A percentile compares a stretch with the other conserved stretches of the same genome.
Conservation (phyloP, 352 stramenopile species). For the Pythium volutum region DNA sequence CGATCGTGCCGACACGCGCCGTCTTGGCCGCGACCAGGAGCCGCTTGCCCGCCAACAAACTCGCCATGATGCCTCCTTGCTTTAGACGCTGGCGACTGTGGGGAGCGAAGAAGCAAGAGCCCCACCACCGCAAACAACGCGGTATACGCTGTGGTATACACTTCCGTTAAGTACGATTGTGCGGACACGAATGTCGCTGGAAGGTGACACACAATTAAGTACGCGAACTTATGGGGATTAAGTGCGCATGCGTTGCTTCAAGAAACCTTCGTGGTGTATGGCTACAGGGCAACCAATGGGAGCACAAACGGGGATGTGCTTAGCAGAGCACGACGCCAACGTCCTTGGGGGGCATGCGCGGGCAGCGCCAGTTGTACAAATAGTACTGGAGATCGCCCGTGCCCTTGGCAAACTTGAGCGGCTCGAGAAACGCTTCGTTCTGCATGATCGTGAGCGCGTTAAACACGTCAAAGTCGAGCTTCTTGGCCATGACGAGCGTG, state of each 20-base stretch:
- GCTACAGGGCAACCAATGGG: neutral
- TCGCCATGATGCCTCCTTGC: slow-evolving; percentile 19
- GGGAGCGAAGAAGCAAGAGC: neutral
- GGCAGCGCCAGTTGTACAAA: slow-evolving; percentile 77
- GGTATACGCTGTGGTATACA: slow-evolving; percentile 7
- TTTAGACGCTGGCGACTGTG: neutral
- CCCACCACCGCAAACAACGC: slow-evolving; percentile 25
- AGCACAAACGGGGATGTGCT: neutral
- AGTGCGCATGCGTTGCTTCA: slow-evolving; percentile 9
- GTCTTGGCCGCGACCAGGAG: slow-evolving; percentile 14
- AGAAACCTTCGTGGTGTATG: neutral
- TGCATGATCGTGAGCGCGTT: slow-evolving; percentile 73
- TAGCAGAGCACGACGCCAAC: slow-evolving; percentile 53
- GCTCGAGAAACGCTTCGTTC: slow-evolving; percentile 51
- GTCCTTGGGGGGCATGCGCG: slow-evolving; percentile 45
- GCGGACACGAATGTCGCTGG: neutral
- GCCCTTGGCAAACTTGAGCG: slow-evolving; percentile 60
- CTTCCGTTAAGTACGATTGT: slow-evolving; percentile 2
- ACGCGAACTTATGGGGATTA: neutral
- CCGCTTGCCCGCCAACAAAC: slow-evolving; percentile 31
- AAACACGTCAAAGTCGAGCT: slow-evolving; percentile 56
- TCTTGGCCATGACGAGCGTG: slow-evolving; percentile 53
- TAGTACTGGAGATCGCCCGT: slow-evolving; percentile 73
- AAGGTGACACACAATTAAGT: neutral
- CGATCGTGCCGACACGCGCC: slow-evolving; percentile 4